These are phyloP conservation scores for Lyophyllum atratum DNA, from an alignment of 768 basidiomycete genomes.

Conservation along the genomic window DNA sequence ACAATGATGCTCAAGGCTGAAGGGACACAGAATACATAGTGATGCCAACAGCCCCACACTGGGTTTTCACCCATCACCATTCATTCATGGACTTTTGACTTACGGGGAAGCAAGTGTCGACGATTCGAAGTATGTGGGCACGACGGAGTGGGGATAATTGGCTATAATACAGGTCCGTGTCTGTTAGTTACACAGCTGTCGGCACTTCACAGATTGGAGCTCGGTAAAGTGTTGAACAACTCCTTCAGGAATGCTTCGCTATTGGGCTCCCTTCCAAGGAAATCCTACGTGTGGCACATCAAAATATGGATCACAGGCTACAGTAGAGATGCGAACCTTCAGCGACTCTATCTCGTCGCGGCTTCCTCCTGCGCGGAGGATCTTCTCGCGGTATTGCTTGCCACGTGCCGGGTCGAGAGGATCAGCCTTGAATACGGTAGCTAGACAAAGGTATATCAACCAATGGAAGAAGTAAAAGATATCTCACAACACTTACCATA, in stretches of 20 bases:
- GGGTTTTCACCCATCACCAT: too few relatives aligned
- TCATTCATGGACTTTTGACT: too few relatives aligned
- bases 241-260: conserved; percentile 74
- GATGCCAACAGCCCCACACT: too few relatives aligned
- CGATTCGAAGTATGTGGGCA: neutral
- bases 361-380: conserved; percentile 73
- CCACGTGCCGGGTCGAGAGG: conserved; percentile 73
- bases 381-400: conserved; percentile 70
- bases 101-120: neutral
- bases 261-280: conserved; percentile 76
- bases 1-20: too few relatives aligned
- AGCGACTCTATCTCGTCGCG: conserved; percentile 82
- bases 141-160: neutral
- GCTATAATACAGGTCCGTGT: neutral
- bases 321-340: conserved; percentile 43
- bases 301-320: neutral
- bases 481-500: conserved; percentile 35
- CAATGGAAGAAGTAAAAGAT: neutral
- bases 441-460: conserved; percentile 24
- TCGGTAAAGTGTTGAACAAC: conserved; percentile 51
- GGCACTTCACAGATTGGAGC: conserved; percentile 11
- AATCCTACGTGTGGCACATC: conserved; percentile 47
- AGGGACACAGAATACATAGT: too few relatives aligned
- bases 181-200: neutral
- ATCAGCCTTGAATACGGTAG: conserved; percentile 79